Evolutionary conservation across 1,284 basidiomycete genomes (phyloP).

Genomic region (Fomitopsis pinicola): DNA sequence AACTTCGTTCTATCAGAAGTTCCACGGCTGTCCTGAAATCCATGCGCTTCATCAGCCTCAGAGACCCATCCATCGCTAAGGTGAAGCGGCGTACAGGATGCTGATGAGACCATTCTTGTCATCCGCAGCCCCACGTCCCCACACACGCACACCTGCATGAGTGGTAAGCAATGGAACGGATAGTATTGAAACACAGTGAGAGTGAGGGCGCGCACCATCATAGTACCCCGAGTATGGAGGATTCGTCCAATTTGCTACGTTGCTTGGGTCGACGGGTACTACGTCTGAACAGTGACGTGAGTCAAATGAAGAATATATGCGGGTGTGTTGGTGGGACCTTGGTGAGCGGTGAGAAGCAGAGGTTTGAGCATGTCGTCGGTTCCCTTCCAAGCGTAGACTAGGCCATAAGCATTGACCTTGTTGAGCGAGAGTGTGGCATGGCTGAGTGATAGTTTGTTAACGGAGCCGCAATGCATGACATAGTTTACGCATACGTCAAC

Average conservation of each 20-base stretch:
- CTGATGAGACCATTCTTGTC: conserved; percentile 60
- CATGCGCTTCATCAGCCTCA: background rate
- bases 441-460: conserved; percentile 23
- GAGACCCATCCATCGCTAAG: background rate
- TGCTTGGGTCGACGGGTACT: conserved; percentile 50
- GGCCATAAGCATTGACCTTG: conserved; percentile 59
- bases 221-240: conserved; percentile 31
- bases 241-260: conserved; percentile 46
- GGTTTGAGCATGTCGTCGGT: conserved; percentile 51
- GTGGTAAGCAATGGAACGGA: too few relatives aligned
- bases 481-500: conserved; percentile 27
- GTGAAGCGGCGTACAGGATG: conserved; percentile 35
- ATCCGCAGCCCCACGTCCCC: conserved; percentile 61
- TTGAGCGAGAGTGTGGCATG: conserved; percentile 47
- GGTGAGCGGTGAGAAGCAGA: conserved; percentile 60
- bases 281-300: conserved; percentile 35
- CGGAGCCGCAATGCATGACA: conserved; percentile 3
- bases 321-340: conserved; percentile 36
- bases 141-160: conserved; percentile 40
- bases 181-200: too few relatives aligned
- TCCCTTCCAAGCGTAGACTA: conserved; percentile 64
- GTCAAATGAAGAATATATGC: background rate
- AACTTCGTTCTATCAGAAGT: conserved; percentile 44
- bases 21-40: conserved; percentile 36
- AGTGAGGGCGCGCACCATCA: conserved; percentile 21